Percentiles rank a stretch among this genome's conserved stretches.
These are phyloP conservation scores for Alopecurus myosuroides DNA, from an alignment of 176 grass and related monocot species.

Conservation along the genomic window DNA sequence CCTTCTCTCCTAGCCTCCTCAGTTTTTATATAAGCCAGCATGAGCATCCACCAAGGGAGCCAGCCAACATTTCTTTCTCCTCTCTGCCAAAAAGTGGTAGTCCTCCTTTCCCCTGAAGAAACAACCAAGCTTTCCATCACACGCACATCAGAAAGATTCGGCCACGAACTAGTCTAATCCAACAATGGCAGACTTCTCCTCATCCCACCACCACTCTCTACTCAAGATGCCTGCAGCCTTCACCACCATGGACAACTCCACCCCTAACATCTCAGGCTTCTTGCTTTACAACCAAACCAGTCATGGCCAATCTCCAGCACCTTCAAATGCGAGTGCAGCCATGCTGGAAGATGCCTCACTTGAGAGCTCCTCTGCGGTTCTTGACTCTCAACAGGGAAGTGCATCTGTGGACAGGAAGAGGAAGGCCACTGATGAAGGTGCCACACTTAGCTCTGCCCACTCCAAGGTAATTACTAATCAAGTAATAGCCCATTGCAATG, in stretches of 20 bases:
- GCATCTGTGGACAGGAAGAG: slow-evolving; percentile 62
- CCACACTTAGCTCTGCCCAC: slow-evolving; percentile 49
- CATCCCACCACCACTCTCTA: slow-evolving; percentile 29
- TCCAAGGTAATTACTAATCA: slow-evolving; percentile 44
- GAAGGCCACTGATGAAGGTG: slow-evolving; percentile 43
- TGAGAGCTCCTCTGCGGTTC: slow-evolving; percentile 45
- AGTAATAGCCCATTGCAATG: not conserved
- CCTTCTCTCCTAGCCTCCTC: not conserved
- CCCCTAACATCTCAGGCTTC: slow-evolving; percentile 23
- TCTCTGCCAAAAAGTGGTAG: not conserved
- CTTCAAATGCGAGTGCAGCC: slow-evolving; percentile 9
- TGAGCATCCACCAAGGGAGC: slow-evolving; percentile 20
- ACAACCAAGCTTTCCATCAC: slow-evolving; percentile 18
- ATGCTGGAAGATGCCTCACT: slow-evolving; percentile 34
- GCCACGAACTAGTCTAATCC: not conserved
- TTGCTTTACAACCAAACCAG: slow-evolving; percentile 32
- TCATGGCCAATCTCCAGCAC: slow-evolving; percentile 12
- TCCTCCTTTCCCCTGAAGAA: slow-evolving; percentile 9
- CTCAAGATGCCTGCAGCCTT: slow-evolving; percentile 33
- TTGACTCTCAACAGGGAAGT: slow-evolving; percentile 33
- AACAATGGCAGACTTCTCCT: slow-evolving; percentile 50
- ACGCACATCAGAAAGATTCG: slow-evolving; percentile 3
- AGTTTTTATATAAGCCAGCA: slow-evolving; percentile 52
- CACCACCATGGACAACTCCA: slow-evolving; percentile 8
- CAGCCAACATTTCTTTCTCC: slow-evolving; percentile 10